A percentile compares a stretch with the other conserved stretches of the same genome.
phyloP scores from a whole-genome alignment of 2,329 filamentous ascomycete genomes.

The Xylariaceae sp. region DNA sequence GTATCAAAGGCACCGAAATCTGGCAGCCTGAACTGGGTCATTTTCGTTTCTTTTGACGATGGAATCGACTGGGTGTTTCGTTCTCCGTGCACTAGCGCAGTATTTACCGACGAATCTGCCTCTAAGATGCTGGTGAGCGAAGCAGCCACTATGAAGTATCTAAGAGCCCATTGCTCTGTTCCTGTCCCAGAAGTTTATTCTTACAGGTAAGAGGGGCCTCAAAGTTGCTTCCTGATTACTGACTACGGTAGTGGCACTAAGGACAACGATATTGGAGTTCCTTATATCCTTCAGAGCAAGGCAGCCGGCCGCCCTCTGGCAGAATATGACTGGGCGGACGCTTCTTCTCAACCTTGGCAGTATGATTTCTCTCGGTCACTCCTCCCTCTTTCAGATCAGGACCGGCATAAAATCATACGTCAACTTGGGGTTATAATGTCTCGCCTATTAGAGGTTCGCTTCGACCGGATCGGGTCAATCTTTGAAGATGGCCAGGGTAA shows the following conservation, averaged over 20 bases:
- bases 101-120: background rate
- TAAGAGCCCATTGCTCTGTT: background rate
- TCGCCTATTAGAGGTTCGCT: background rate
- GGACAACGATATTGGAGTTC: background rate
- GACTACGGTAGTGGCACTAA: background rate
- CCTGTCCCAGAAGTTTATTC: background rate
- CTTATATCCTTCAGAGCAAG: conserved; percentile 1
- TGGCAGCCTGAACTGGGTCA: background rate
- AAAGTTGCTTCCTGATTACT: background rate
- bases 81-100: background rate
- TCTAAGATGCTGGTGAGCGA: background rate
- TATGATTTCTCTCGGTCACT: background rate
- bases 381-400: background rate
- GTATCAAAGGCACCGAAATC: background rate
- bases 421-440: background rate
- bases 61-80: background rate
- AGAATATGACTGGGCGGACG: background rate
- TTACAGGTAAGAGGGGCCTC: background rate
- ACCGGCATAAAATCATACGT: background rate
- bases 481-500: background rate
- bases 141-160: background rate
- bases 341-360: background rate
- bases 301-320: background rate
- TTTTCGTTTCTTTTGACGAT: background rate
- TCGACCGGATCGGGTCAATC: background rate